Conservation (phyloP, 441 rosid genomes). For the Caryocar brasiliense region DNA sequence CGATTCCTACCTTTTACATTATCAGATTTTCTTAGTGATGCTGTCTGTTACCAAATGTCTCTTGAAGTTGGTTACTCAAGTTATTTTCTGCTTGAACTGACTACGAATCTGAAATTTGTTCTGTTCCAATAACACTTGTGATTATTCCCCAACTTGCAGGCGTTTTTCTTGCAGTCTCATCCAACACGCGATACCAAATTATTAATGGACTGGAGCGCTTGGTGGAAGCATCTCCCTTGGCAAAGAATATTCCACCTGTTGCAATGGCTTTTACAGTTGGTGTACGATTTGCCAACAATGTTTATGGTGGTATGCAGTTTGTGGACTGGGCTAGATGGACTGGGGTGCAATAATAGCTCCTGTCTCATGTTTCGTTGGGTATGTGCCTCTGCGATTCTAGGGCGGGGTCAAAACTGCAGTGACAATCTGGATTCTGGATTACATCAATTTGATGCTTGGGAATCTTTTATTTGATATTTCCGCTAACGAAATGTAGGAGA, state of each 20-base stretch:
- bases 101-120: not conserved
- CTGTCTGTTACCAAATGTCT: no score
- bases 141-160: conserved; percentile 32
- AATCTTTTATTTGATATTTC: no score
- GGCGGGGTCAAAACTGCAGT: no score
- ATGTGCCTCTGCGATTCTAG: no score
- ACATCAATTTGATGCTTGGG: no score
- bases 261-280: conserved; percentile 87
- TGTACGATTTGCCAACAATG: conserved; percentile 78
- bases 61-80: no score
- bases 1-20: no score
- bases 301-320: conserved; percentile 92
- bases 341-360: conserved; percentile 82
- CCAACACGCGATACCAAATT: conserved; percentile 82
- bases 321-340: conserved; percentile 96
- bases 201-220: conserved; percentile 70
- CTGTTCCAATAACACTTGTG: not conserved
- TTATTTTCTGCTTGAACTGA: no score
- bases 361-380: no score
- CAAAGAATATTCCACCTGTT: conserved; percentile 66
- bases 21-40: no score
- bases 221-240: conserved; percentile 70
- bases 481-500: no score
- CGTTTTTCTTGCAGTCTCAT: conserved; percentile 73
- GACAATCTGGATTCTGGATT: no score